Base-by-base conservation (phyloP, 768 basidiomycete species). In the Mycena chlorophos region DNA sequence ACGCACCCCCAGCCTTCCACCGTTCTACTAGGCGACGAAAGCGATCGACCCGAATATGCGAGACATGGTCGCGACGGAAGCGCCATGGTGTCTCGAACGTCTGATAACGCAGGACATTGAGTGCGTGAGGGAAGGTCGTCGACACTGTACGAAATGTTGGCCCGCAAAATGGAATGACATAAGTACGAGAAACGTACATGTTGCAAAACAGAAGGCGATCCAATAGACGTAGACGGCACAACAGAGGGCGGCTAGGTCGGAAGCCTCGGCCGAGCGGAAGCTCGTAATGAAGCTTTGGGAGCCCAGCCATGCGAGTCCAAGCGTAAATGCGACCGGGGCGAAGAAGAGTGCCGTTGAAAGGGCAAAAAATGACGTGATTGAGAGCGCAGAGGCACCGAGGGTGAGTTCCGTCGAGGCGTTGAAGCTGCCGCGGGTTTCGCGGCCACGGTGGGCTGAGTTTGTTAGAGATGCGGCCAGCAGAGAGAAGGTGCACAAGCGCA, bases 1-100 rank as follows among this genome's bases (percentile, higher is more conserved):
- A n/a, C n/a, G n/a, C n/a, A n/a, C n/a, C n/a, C n/a, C n/a, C n/a
- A n/a, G n/a, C n/a, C n/a, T n/a, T n/a, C n/a, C n/a, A n/a, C n/a
- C n/a, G n/a, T 17, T 16, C 25, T 8, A 17, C 16, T 16, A 51
- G 13, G 20, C 50, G 37, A 5, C 26, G 29, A 16, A 51, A 23
- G 20, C 38, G 50, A 22, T 51, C 38, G 31, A 51, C 34, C 10
- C 38, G 50, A 13, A 51, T 51, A 25, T 51, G 30, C 38, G 50
- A 51, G 14, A 39, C 29, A 25, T 51, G 50, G 50, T 51, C 50
- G 12, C 38, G 30, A 5, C 50, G 20, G 26, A 14, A 51, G 16
- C 22, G 30, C 31, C 38, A 51, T 13, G 50, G 50, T 14, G 29
- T 40, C 12, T 39, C 30, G 50, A 51, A 51, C 23, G 30, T 51